Evolutionary conservation across 257 asterid species (phyloP), one percentile per base, ranked within the genome.

Genomic region (Cordia subcordata): DNA sequence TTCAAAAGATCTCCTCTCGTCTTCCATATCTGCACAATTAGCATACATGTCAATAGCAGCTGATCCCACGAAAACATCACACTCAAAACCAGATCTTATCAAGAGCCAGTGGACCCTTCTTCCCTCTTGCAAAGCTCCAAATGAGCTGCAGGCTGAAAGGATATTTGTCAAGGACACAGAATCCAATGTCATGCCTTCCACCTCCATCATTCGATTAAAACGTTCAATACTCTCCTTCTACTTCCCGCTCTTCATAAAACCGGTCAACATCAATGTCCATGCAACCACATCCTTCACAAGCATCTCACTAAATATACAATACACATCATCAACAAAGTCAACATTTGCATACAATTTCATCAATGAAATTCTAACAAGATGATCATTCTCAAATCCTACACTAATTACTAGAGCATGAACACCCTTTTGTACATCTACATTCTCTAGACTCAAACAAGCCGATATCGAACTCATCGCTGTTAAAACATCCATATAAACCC

Each of bases 221-320:
- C 79, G 83, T 35, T 74, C 75, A 1, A 76, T 33, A 5, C 74
- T 58, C 49, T 49, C 75, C 38, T 49, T 67, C 84, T 76, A 84
- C 32, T 79, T 33, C 38, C 84, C 84, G 45, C 77, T 70, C 58
- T 60, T 79, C 11, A 73, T 64, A 52, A 81, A 79, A 11, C 92
- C 92, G 52, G 75, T 71, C 66, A 84, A 58, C 85, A 84, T 84
- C 67, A 72, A 62, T 66, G 92, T 81, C 86, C 92, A 84, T 49
- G 77, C 64, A 52, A 81, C 79, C 58, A 75, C 66, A 57, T 81
- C 92, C 66, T 77, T 78, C 58, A 62, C 47, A 66, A 13, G 14
- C 39, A 84, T 72, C 68, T 81, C 85, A 49, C 32, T 51, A 45
- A 84, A 84, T 63, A 81, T 56, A 77, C 52, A 60, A 67, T 67